Evolutionary conservation across 805 yeast genomes (phyloP).

Genomic region (Yarrowia osloensis): DNA sequence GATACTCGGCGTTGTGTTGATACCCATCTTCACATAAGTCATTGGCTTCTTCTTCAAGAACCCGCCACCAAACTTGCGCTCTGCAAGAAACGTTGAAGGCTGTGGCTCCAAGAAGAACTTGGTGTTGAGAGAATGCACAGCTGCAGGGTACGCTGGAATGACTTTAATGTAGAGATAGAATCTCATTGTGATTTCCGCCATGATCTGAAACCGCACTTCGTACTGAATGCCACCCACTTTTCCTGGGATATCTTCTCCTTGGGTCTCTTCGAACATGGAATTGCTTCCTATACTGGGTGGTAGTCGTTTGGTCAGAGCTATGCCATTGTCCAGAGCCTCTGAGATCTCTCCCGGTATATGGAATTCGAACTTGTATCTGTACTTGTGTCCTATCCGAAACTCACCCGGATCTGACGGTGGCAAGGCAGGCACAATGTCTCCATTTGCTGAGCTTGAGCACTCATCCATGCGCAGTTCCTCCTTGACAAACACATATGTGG

Average conservation of each 20-base stretch:
- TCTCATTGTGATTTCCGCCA: slow-evolving; percentile 22
- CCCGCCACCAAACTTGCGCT: slow-evolving; percentile 12
- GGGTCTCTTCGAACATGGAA: slow-evolving; percentile 19
- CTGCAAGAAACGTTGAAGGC: slow-evolving; percentile 3
- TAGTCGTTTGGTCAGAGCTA: slow-evolving; percentile 4
- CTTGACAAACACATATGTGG: slow-evolving; percentile 20
- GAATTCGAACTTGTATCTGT: slow-evolving; percentile 19
- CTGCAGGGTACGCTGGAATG: slow-evolving; percentile 20
- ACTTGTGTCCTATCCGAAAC: slow-evolving; percentile 5
- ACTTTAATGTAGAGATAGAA: slow-evolving; percentile 12
- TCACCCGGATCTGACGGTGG: slow-evolving; percentile 1
- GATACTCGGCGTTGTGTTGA: slow-evolving; percentile 13
- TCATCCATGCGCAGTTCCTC: slow-evolving; percentile 19
- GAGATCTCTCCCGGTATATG: slow-evolving; percentile 15
- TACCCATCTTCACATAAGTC: slow-evolving; percentile 1
- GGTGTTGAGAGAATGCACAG: slow-evolving; percentile 16
- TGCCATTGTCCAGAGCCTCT: slow-evolving; percentile 10
- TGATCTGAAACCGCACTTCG: slow-evolving; percentile 18
- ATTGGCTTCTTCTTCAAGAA: slow-evolving; percentile 14
- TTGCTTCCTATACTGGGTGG: slow-evolving; percentile 13
- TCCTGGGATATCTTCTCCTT: slow-evolving; percentile 15
- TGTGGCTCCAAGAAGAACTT: slow-evolving; percentile 24
- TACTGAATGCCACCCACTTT: slow-evolving; percentile 20
- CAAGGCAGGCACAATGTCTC: neutral
- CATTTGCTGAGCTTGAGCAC: neutral